Base-by-base conservation (phyloP, 345 rosid species). In the Salix arbutifolia region DNA sequence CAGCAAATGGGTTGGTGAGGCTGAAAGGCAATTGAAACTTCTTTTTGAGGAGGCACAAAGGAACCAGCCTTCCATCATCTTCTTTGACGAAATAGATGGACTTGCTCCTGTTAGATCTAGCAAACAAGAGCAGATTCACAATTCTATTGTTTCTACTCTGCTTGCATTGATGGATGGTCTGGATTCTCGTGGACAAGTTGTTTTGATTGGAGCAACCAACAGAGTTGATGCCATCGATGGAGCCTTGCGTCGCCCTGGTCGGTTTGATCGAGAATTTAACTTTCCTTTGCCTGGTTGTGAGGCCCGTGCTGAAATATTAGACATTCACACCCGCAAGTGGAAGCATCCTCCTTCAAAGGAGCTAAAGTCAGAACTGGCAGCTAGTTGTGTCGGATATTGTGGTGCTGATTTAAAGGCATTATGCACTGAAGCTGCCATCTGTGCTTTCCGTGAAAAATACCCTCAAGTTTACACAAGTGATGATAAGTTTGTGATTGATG, bases 1-100 rank as follows among this genome's bases (percentile, higher is more conserved):
- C 79, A 96, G 99, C 86, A 96, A 96, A 81, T 96, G 99, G 99
- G 99, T 96, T 83, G 99, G 99, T 71, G 99, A 96, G 91, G 99
- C 99, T 70, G 99, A 96, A 82, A 94, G 99, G 81, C 99, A 96
- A 69, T 77, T 96, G 83, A 96, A 96, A 85, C 83, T 96, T 80
- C 98, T 96, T 72, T 96, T 96, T 77, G 98, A 96, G 85, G 99
- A 96, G 78, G 99, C 99, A 53, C 99, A 96, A 78, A 88, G 92
- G 83, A 96, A 96, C 79, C 99, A 96, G 79, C 99, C 99, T 77
- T 94, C 99, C 35, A 96, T 96, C 65, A 96, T 96, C 69, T 96
- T 96, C 83, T 96, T 96, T 83, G 99, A 96, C 84, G 99, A 96
- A 83, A 96, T 96, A 80, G 99, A 96, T 86, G 99, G 98, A 76